These are phyloP conservation scores for Plasmodiophora brassicae DNA, from an alignment of 208 protist genomes.

Conservation along the genomic window DNA sequence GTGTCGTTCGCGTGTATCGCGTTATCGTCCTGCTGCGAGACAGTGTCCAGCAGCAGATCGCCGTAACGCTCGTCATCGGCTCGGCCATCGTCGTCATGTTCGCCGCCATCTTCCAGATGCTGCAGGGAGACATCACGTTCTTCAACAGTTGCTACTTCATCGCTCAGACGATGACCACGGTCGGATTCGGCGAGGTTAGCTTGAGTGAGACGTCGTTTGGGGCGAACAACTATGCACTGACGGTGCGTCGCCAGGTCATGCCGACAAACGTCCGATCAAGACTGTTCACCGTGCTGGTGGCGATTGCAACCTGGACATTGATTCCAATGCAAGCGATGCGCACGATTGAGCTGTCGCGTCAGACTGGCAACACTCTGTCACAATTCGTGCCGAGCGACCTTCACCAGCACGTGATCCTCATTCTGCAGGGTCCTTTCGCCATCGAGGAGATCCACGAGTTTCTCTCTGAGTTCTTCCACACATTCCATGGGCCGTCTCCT, in stretches of 20 bases:
- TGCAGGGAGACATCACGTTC: neutral
- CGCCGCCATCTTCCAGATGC: neutral
- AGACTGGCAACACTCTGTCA: neutral
- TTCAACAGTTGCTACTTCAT: conserved; percentile 4
- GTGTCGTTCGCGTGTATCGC: neutral
- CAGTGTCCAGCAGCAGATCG: neutral
- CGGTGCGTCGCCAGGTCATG: neutral
- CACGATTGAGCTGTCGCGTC: neutral
- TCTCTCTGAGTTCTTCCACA: neutral
- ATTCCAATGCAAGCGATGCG: neutral
- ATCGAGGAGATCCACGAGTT: neutral
- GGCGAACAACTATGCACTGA: too few species aligned
- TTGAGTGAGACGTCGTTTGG: too few species aligned
- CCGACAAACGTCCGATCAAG: neutral
- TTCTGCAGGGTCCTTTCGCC: neutral
- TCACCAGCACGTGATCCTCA: neutral
- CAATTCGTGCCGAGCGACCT: neutral
- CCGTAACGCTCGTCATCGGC: neutral
- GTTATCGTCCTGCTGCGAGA: neutral
- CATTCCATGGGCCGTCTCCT: neutral
- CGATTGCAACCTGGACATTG: neutral
- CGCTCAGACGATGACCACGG: neutral
- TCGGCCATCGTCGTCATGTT: neutral
- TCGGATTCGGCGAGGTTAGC: neutral
- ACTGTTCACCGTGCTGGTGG: neutral